Base-by-base conservation (phyloP, 345 rosid genomes). In the Euphorbia pulcherrima region DNA sequence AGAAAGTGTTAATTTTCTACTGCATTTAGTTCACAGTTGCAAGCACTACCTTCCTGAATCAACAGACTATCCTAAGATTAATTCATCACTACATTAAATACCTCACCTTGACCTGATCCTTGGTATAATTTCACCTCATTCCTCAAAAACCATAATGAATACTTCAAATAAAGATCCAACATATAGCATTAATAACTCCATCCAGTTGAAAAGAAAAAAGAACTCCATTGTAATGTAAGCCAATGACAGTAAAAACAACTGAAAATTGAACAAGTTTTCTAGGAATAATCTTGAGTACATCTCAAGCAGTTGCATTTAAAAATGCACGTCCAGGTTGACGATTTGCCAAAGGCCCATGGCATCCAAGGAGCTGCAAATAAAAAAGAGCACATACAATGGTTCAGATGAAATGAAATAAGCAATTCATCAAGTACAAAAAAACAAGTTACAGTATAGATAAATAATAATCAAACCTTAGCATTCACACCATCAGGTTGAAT, bases 251-350 rank as follows among this genome's bases (percentile, higher is more conserved):
- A 2, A 65, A 7, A 51, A 17, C 35, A 21, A 29, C 13, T 37
- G 0, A 54, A 28, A 20, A 21, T 20, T 8, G 2, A 64, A 8
- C 23, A 13, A 18, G 11, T 2, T 16, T 27, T 55, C 60, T 2
- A 24, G 27, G 47, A 65, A 23, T 20, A 41, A 10, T 56, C 28
- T 20, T 23, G 50, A 21, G 14, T 21, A 6, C 2, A 48, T 29
- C 75, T 74, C 77, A 88, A 20, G 76, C 83, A n/a, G 77, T 40
- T 18, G 84, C 86, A 14, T 72, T 35, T 58, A 75, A 37, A 68
- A 88, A 88, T 0, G 94, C 94, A 64, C 71, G 66, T 76, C 94
- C 94, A 0, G 94, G 87, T 74, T 83, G 57, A 24, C 94, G 90
- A 0, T 62, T 4, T 0, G 91, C 84, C 77, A 88, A 67, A 53